phyloP scores from a whole-genome alignment of 2,329 filamentous ascomycete species.

The Diaporthe amygdali region DNA sequence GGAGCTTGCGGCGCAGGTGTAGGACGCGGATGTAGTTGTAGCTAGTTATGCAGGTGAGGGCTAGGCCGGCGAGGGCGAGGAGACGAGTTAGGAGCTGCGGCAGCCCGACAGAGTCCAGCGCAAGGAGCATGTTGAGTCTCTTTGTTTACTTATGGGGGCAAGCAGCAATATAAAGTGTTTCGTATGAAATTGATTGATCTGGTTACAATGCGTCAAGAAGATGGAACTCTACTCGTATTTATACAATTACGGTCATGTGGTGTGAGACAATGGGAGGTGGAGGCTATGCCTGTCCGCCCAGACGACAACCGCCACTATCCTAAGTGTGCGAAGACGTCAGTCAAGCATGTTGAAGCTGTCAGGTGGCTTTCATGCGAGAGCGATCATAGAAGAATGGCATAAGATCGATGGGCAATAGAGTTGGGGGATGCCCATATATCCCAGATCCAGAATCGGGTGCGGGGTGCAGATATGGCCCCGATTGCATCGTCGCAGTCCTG shows the following conservation, averaged over 20 bases:
- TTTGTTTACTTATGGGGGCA: neutral
- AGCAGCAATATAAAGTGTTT: neutral
- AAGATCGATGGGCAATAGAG: no score
- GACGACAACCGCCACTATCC: no score
- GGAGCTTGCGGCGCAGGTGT: conserved; percentile 8
- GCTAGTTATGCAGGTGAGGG: neutral
- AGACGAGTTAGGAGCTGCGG: neutral
- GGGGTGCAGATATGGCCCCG: conserved; percentile 3
- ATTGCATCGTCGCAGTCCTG: neutral
- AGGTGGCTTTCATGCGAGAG: neutral
- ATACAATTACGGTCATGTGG: neutral
- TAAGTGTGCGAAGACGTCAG: neutral
- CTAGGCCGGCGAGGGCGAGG: neutral
- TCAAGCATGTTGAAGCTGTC: neutral
- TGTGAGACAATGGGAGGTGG: neutral
- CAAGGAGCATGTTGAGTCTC: neutral
- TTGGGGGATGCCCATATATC: neutral
- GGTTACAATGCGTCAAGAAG: neutral
- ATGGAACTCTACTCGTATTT: neutral
- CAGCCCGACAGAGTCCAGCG: neutral
- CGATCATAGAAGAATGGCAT: neutral
- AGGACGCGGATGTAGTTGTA: conserved; percentile 9
- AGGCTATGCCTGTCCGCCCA: neutral
- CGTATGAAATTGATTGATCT: neutral
- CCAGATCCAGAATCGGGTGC: neutral